Evolutionary conservation across 192 early-diverging fungal genomes (phyloP), one percentile per base, ranked within the genome.

Genomic region (Funneliformis geosporum): DNA sequence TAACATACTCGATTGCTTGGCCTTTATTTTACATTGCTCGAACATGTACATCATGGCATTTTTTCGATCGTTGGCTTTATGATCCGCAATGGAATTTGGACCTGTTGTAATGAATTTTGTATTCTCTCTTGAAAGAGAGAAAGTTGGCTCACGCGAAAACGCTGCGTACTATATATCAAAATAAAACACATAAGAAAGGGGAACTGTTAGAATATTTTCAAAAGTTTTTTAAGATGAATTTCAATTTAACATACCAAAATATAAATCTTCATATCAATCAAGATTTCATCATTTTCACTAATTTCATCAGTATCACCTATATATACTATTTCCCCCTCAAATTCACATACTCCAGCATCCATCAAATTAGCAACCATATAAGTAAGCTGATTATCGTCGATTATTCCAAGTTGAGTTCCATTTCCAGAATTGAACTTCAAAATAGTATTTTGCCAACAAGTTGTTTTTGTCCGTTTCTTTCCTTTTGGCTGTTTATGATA

Each of bases 331-430:
- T 80, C 77, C n/a, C 86, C 88, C 18, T 84, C 76, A 75, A 89
- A 89, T 47, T 79, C 73, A 25, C 84, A 87, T 5, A 85, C 60
- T 1, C 83, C 80, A 74, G 81, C 83, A 75, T 89, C 88, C 43
- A 88, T 61, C n/a, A 89, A 40, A 46, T 82, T 85, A 25, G 87
- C 79, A 18, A 89, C 83, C 82, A 55, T 55, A 18, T 21, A 55
- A 55, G 50, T 21, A 55, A 55, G 16, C 50, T 21, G 16, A 18
- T 4, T 55, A 21, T 55, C 50, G 18, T 55, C 21, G 7, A 55
- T 55, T 5, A 55, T 21, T 21, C 50, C 50, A 55, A 55, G 50
- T 55, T 55, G 50, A 4, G 6, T 55, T 11, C 50, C 50, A 55
- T 55, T 21, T 16, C 1, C 10, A n/a, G 50, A 55, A 21, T 55